Percentiles rank a stretch among this genome's conserved stretches.
Conservation (phyloP, 1,284 basidiomycete species). For the Irpex sp. region DNA sequence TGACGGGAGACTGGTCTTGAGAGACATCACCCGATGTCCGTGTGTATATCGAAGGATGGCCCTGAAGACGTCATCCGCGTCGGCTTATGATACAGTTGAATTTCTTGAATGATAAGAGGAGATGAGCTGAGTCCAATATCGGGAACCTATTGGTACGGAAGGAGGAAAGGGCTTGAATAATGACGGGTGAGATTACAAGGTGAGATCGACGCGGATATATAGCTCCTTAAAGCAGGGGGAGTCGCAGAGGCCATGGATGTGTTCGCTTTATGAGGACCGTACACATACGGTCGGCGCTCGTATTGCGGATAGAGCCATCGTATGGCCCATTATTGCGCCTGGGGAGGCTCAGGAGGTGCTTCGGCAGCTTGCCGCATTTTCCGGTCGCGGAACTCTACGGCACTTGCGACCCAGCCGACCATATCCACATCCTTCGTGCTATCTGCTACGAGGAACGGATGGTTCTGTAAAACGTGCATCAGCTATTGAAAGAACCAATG, state of each 20-base stretch:
- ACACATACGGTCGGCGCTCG: too few species aligned
- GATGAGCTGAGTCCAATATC: neutral
- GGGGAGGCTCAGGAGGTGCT: conserved; percentile 6
- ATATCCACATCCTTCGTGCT: conserved; percentile 70
- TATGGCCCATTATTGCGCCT: neutral
- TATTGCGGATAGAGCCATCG: neutral
- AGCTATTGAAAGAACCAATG: conserved; percentile 7
- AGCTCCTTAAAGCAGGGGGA: neutral
- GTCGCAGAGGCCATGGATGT: neutral
- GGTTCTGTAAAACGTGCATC: conserved; percentile 36
- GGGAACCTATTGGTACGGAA: neutral
- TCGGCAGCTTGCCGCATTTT: conserved; percentile 14
- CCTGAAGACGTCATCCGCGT: neutral
- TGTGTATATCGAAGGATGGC: neutral
- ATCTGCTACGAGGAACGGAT: conserved; percentile 67
- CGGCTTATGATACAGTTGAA: neutral
- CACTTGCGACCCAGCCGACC: conserved; percentile 73
- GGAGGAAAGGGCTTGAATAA: neutral
- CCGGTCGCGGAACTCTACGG: conserved; percentile 41
- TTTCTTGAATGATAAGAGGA: neutral
- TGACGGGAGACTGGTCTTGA: neutral
- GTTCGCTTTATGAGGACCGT: neutral
- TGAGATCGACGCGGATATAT: neutral
- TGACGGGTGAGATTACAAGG: neutral
- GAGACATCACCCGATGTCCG: neutral